Base-by-base conservation (phyloP, 1,284 basidiomycete genomes). In the Thecaphora thlaspeos region DNA sequence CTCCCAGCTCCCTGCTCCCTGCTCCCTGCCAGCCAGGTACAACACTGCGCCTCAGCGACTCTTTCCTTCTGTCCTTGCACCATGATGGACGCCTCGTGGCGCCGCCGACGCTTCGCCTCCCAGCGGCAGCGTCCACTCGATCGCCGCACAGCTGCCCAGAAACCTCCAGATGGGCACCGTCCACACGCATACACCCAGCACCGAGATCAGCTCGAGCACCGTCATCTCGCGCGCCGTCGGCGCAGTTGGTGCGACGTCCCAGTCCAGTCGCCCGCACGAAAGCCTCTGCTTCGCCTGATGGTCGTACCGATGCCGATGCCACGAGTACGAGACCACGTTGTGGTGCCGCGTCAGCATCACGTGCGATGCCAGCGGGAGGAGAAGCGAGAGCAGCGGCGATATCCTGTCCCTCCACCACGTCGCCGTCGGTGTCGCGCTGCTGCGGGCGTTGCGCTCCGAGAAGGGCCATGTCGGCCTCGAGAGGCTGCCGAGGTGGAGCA, bases 241-340 rank as follows among this genome's bases (percentile, higher is more conserved):
- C 7, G 48, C 36, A 3, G 37, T 15, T 22, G 44, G 49, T 7
- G 41, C 11, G 8, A 61, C 58, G 23, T 61, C 62, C 62, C 62
- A 65, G 41, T 65, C 62, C 8, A 61, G 54, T 17, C 57, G 17
- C 4, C 54, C 57, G 18, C 57, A 57, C 8, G 62, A 54, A 28
- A 60, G 38, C 41, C 48, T 54, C 23, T 54, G 48, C 24, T 58
- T 51, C 19, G 54, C 48, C 7, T 46, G 19, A 1, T 51, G 51
- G 32, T 65, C 62, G 49, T 57, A 61, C 19, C 58, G 54, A 37
- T 65, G 58, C 21, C 43, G 54, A 12, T 55, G 48, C 62, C 62
- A 65, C 15, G 58, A 43, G 23, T 49, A 48, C 8, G 42, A n/a
- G 34, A 38, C 53, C 10, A 65, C 39, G 0, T 47, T 54, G 32